Conservation (phyloP, 2,329 filamentous ascomycete genomes). For the Seiridium unicorne region DNA sequence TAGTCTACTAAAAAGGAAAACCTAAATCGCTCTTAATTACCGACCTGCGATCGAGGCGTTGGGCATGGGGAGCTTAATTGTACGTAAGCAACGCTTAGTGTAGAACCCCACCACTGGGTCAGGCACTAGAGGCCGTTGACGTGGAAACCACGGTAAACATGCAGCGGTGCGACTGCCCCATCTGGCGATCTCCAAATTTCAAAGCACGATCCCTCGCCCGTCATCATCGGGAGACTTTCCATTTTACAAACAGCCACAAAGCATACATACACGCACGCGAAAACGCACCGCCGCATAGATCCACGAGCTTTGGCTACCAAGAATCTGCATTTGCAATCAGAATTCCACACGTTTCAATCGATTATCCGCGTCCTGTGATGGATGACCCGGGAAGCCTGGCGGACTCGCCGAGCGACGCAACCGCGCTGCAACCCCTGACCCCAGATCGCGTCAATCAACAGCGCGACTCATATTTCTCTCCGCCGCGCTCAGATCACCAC, state of each 20-base stretch:
- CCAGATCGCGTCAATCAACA: conserved; percentile 30
- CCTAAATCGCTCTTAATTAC: no score
- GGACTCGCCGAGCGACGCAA: conserved; percentile 18
- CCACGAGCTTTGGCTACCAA: no score
- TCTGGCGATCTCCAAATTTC: conserved; percentile 3
- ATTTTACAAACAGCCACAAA: background rate
- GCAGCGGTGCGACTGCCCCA: background rate
- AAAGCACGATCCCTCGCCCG: background rate
- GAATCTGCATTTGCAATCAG: background rate
- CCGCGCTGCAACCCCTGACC: conserved; percentile 25
- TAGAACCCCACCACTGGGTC: no score
- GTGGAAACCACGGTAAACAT: conserved; percentile 2
- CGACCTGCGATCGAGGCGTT: no score
- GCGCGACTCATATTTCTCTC: conserved; percentile 16
- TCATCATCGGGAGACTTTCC: background rate
- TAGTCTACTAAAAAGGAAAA: no score
- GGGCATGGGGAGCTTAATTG: no score
- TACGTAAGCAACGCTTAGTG: no score
- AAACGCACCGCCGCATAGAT: background rate
- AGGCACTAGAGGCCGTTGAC: background rate
- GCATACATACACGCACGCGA: background rate
- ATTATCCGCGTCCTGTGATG: background rate
- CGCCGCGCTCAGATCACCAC: conserved; percentile 13
- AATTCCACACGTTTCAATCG: background rate
- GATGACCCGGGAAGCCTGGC: conserved; percentile 12